Evolutionary conservation across 306 rosid genomes (phyloP).

Genomic region (Vigna unguiculata): DNA sequence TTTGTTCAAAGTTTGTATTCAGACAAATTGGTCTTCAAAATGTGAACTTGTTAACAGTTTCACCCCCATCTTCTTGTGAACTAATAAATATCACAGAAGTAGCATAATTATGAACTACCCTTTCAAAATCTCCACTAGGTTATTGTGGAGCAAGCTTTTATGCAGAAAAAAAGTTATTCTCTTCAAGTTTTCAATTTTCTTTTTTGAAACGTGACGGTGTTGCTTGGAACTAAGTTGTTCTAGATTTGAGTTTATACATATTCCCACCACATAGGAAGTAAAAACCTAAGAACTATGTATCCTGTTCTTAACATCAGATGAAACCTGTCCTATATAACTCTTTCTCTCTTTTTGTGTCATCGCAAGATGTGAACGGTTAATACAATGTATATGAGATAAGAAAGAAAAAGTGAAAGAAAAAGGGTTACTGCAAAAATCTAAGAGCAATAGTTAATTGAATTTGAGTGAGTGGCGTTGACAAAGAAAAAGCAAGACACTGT

Average conservation of each 20-base stretch:
- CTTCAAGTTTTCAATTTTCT: not conserved
- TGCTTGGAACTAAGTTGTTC: not conserved
- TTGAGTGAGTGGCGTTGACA: conserved; percentile 41
- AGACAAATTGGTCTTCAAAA: not conserved
- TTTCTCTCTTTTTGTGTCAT: not conserved
- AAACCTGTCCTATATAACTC: not conserved
- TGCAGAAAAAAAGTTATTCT: not conserved
- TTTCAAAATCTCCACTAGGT: not conserved
- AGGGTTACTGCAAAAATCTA: not conserved
- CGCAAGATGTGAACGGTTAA: not conserved
- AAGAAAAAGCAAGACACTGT: conserved; percentile 8
- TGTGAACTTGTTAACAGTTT: not conserved
- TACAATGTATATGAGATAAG: not conserved
- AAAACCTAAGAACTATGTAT: not conserved
- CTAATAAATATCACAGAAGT: not conserved
- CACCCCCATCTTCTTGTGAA: not conserved
- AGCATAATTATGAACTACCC: not conserved
- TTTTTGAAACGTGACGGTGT: not conserved
- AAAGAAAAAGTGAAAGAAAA: not conserved
- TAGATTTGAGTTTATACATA: not conserved
- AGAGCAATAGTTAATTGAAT: conserved; percentile 11
- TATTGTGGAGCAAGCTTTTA: not conserved
- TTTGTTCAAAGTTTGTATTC: not conserved
- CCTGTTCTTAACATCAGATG: not conserved
- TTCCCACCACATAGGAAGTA: not conserved